Evolutionary conservation across 192 early-diverging fungal species (phyloP).

Genomic region (Gaertneriomyces semiglobifer): DNA sequence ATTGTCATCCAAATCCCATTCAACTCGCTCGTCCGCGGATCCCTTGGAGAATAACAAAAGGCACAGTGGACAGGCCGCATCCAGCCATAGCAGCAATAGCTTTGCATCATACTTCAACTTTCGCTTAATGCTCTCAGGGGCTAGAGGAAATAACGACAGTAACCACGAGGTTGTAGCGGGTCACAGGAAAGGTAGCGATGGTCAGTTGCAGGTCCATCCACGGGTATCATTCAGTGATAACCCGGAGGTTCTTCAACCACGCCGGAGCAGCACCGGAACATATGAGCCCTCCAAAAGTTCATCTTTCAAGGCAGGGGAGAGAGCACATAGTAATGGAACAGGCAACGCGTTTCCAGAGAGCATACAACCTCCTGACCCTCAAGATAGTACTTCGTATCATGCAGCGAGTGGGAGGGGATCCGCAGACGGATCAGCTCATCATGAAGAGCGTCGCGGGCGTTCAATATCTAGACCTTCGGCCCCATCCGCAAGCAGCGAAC

Average conservation of each 20-base stretch:
- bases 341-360: constrained; percentile 10
- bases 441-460: not conserved
- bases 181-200: constrained; percentile 15
- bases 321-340: not conserved
- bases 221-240: constrained; percentile 18
- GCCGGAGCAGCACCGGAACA: not conserved
- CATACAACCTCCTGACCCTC: constrained; percentile 13
- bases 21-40: not conserved
- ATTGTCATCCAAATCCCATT: not conserved
- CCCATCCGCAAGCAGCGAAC: not conserved
- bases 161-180: constrained; percentile 2
- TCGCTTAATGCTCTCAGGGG: too few relatives aligned
- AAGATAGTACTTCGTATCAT: not conserved
- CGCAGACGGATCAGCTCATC: not conserved
- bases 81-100: not conserved
- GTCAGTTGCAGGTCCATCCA: constrained; percentile 8
- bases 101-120: too few relatives aligned
- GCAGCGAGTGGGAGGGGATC: constrained; percentile 13
- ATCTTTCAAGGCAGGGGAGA: not conserved
- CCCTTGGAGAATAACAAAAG: not conserved
- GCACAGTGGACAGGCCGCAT: constrained; percentile 5
- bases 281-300: not conserved
- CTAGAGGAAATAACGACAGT: not conserved
- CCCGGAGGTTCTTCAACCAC: not conserved
- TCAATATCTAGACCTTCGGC: not conserved